A percentile compares a stretch with the other conserved stretches of the same genome.
These are phyloP conservation scores for Carex cristatella DNA, from an alignment of 176 grass and related monocot species.

Conservation along the genomic window DNA sequence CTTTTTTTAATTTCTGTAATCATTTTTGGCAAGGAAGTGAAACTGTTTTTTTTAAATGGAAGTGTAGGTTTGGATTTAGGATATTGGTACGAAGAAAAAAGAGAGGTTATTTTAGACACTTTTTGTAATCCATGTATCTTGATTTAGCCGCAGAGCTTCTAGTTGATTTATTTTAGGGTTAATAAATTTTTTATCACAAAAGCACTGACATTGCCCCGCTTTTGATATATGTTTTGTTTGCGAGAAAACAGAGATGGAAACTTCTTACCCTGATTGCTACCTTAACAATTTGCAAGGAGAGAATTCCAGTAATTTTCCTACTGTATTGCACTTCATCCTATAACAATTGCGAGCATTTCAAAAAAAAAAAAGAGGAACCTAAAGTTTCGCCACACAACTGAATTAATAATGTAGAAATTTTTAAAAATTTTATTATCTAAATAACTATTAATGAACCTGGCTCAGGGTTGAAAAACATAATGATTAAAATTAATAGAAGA, in stretches of 20 bases:
- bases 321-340: not conserved
- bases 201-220: not conserved
- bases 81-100: not conserved
- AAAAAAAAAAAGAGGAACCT: not conserved
- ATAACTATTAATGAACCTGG: not conserved
- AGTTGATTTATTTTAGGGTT: slow-evolving; percentile 12
- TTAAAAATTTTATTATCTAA: not conserved
- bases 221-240: not conserved
- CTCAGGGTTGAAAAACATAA: too few species aligned
- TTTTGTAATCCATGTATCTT: slow-evolving; percentile 21
- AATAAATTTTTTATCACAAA: not conserved
- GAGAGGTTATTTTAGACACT: not conserved
- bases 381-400: not conserved
- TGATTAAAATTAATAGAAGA: too few species aligned
- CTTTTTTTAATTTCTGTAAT: not conserved
- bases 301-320: not conserved
- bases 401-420: not conserved
- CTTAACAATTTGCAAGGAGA: not conserved
- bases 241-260: not conserved
- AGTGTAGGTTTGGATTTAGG: slow-evolving; percentile 16
- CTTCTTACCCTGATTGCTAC: not conserved
- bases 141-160: slow-evolving; percentile 8
- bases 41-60: not conserved
- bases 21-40: slow-evolving; percentile 9
- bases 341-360: not conserved